Evolutionary conservation across 306 rosid species (phyloP), one percentile per base, ranked within the genome.

Genomic region (Malus sylvestris): DNA sequence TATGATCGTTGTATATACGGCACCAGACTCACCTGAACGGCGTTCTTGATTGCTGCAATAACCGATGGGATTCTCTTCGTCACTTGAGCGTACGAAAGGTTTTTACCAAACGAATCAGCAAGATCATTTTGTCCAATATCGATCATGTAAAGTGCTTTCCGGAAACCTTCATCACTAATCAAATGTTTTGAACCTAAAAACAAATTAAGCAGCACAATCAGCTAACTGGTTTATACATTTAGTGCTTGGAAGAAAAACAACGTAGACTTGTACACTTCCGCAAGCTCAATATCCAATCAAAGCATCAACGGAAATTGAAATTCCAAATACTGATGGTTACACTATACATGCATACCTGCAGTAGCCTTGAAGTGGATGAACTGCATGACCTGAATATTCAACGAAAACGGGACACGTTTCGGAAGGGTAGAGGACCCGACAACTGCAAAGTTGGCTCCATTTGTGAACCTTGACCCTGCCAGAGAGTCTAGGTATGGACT

Each of bases 91-190:
- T 79, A 88, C 7, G 98, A 81, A 15, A 86, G 77, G 70, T 89
- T 84, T 70, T 89, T 90, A 57, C 83, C 33, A 73, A 94, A 94
- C 51, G 96, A 85, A 80, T 90, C 89, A 13, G 95, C 95, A 45
- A 94, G 60, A 84, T 94, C 98, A 64, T 94, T 94, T 85, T 94
- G 98, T 11, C 98, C 98, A 23, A 94, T 91, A 71, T 94, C 98
- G 68, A 94, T 92, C 86, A 92, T 77, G 88, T 94, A 94, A 57
- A 94, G 97, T 25, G 97, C 98, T 64, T 83, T 71, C 22, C 80
- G 79, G 70, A 94, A 90, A 74, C 89, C 95, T 53, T 67, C 85
- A 32, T 86, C 91, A 11, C 76, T 80, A 44, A 94, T 76, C 83
- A 70, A 38, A 75, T 81, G 77, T 61, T 73, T 71, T 30, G 86